Evolutionary conservation across 257 asterid species (phyloP).

Genomic region (Dorcoceras hygrometricum): DNA sequence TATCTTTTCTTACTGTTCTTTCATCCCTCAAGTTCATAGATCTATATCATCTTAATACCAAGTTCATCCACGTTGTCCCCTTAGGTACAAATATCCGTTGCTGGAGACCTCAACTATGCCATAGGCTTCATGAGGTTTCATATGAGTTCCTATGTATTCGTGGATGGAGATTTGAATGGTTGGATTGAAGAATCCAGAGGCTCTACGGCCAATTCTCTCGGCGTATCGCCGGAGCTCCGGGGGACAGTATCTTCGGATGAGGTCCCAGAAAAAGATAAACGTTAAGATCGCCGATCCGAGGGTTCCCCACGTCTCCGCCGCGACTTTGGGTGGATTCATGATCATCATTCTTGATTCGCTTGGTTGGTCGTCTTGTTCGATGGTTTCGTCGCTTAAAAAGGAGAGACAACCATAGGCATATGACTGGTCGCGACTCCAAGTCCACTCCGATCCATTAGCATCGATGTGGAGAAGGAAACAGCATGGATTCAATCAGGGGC

Average conservation of each 20-base stretch:
- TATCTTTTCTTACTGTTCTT: too few relatives aligned
- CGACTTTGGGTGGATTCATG: conserved; percentile 21
- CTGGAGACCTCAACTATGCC: conserved; percentile 41
- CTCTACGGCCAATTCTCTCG: conserved; percentile 17
- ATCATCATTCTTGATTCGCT: neutral
- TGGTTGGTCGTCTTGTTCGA: too few relatives aligned
- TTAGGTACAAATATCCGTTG: too few relatives aligned
- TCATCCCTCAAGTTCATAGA: too few relatives aligned
- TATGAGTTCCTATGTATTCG: conserved; percentile 40
- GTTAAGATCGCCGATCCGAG: conserved; percentile 32
- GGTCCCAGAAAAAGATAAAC: conserved; percentile 43
- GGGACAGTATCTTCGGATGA: conserved; percentile 41
- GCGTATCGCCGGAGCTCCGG: conserved; percentile 30
- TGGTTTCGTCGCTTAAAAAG: neutral
- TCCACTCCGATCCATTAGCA: too few relatives aligned
- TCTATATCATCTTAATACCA: too few relatives aligned
- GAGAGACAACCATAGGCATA: too few relatives aligned
- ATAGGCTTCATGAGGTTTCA: conserved; percentile 46
- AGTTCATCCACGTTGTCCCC: too few relatives aligned
- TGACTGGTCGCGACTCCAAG: too few relatives aligned
- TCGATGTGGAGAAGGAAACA: conserved; percentile 4
- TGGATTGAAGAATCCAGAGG: conserved; percentile 38
- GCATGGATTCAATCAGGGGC: conserved; percentile 19
- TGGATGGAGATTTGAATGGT: conserved; percentile 40
- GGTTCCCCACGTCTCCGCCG: conserved; percentile 34